phyloP scores from a whole-genome alignment of 2,329 filamentous ascomycete genomes.

The Escovopsis sp. region DNA sequence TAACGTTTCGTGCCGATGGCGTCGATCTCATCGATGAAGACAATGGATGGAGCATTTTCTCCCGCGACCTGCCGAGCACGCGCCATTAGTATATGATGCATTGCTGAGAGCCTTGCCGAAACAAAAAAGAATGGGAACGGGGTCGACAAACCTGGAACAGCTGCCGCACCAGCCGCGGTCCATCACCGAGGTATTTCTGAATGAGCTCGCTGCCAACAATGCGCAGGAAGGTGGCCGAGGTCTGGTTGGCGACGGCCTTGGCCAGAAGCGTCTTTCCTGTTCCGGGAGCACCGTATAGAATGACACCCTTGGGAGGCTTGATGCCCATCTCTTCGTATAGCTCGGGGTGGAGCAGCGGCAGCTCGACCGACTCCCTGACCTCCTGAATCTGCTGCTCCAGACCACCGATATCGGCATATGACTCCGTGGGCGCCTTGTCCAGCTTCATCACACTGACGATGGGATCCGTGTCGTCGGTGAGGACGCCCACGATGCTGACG shows the following conservation, averaged over 20 bases:
- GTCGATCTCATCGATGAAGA: slow-evolving; percentile 99
- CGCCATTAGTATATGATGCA: slow-evolving; percentile 38
- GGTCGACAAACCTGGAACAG: slow-evolving; percentile 51
- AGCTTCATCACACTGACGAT: slow-evolving; percentile 98
- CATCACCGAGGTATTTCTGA: slow-evolving; percentile 96
- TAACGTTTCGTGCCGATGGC: slow-evolving; percentile 98
- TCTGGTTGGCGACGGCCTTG: slow-evolving; percentile 96
- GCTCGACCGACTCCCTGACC: slow-evolving; percentile 89
- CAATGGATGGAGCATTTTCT: slow-evolving; percentile 90
- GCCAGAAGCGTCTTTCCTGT: slow-evolving; percentile 93
- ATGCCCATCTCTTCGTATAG: slow-evolving; percentile 99
- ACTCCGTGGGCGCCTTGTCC: slow-evolving; percentile 95
- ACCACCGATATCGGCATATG: slow-evolving; percentile 96
- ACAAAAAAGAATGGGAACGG: slow-evolving; percentile 99
- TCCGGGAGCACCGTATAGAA: slow-evolving; percentile 91
- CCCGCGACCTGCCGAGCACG: slow-evolving; percentile 44
- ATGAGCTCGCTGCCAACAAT: slow-evolving; percentile 96
- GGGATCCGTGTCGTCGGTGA: slow-evolving; percentile 92
- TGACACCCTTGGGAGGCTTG: slow-evolving; percentile 98
- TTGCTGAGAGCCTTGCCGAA: slow-evolving; percentile 93
- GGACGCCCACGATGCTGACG: slow-evolving; percentile 90
- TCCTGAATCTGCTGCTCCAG: slow-evolving; percentile 93
- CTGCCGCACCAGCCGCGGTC: slow-evolving; percentile 85
- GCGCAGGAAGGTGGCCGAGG: slow-evolving; percentile 93
- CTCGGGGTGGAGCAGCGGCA: slow-evolving; percentile 88